Evolutionary conservation across 2,329 filamentous ascomycete species (phyloP).

Genomic region (Claviceps arundinis): DNA sequence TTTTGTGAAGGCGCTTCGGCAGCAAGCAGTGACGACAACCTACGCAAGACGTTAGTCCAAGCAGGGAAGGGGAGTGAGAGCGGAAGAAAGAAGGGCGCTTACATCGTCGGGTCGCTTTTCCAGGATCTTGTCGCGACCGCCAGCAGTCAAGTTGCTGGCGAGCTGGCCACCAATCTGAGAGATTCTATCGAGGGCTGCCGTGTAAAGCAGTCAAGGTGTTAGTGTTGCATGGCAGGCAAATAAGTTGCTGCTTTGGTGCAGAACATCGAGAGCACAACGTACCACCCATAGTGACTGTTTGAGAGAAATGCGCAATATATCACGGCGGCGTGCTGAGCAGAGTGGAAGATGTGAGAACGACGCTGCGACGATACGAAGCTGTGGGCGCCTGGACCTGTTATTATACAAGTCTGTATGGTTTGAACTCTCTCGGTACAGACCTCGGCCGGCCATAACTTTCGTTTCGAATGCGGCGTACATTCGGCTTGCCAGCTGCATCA

Average conservation of each 20-base stretch:
- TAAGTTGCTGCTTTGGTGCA: background rate
- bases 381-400: slow-evolving; percentile 2
- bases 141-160: slow-evolving; percentile 42
- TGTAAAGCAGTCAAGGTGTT: slow-evolving; percentile 12
- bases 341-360: background rate
- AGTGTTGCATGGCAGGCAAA: background rate
- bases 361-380: background rate
- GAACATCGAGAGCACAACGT: slow-evolving; percentile 9
- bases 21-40: slow-evolving; percentile 84
- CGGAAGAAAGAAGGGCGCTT: slow-evolving; percentile 11
- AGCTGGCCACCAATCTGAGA: slow-evolving; percentile 51
- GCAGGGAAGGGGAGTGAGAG: background rate
- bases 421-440: slow-evolving; percentile 4
- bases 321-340: background rate
- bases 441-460: background rate
- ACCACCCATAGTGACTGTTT: slow-evolving; percentile 23
- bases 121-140: slow-evolving; percentile 42
- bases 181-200: slow-evolving; percentile 41
- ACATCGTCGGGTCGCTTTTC: slow-evolving; percentile 57
- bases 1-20: slow-evolving; percentile 85
- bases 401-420: slow-evolving; percentile 1
- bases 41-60: slow-evolving; percentile 20
- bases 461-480: background rate
- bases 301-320: background rate
- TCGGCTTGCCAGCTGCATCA: slow-evolving; percentile 2